Conservation (phyloP, 805 yeast species). For the Zygosaccharomyces rouxii region DNA sequence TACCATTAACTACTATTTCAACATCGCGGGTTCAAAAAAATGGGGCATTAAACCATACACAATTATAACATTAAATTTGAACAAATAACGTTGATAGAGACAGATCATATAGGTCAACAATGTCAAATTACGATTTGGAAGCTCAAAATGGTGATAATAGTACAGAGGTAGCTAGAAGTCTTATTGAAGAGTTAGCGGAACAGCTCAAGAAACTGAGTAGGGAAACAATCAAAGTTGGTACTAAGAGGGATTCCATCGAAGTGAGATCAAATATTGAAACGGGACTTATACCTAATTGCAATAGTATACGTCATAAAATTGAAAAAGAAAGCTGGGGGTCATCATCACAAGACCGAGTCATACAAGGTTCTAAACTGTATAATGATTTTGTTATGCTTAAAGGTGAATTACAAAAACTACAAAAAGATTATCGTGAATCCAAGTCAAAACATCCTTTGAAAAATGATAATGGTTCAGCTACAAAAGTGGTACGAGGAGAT, state of each 20-base stretch:
- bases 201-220: constrained; percentile 15
- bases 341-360: constrained; percentile 7
- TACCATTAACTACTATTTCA: neutral
- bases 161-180: constrained; percentile 1
- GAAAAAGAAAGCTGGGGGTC: constrained; percentile 10
- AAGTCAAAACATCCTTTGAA: constrained; percentile 24
- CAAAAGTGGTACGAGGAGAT: constrained; percentile 17
- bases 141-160: constrained; percentile 7
- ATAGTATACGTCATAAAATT: constrained; percentile 20
- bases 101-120: neutral
- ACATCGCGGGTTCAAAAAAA: constrained; percentile 2
- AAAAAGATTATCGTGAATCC: constrained; percentile 47
- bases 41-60: neutral
- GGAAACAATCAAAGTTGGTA: constrained; percentile 18
- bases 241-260: constrained; percentile 36
- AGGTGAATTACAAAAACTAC: constrained; percentile 40
- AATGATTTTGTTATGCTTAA: constrained; percentile 54
- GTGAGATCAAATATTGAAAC: constrained; percentile 33
- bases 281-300: constrained; percentile 22
- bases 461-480: constrained; percentile 9
- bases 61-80: constrained; percentile 17
- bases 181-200: constrained; percentile 16
- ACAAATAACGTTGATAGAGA: neutral
- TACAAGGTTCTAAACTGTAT: constrained; percentile 38
- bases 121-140: constrained; percentile 29